phyloP scores from a whole-genome alignment of 2,329 filamentous ascomycete genomes.

The Lachnellula arida region DNA sequence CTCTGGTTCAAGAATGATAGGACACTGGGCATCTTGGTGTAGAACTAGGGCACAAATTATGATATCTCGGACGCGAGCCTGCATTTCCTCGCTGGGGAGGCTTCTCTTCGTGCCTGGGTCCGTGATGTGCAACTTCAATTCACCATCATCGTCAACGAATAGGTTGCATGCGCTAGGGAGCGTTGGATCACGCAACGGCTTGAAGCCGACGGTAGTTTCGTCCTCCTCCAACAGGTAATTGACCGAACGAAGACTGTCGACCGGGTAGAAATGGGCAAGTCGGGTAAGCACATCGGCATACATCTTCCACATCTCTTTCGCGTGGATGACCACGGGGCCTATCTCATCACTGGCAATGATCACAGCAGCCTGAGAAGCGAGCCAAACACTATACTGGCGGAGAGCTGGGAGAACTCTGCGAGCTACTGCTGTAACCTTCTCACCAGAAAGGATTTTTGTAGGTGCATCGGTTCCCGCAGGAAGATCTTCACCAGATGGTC shows the following conservation, averaged over 20 bases:
- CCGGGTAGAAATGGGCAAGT: constrained; percentile 54
- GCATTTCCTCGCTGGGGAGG: constrained; percentile 59
- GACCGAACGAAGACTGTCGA: constrained; percentile 49
- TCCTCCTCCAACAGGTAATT: constrained; percentile 66
- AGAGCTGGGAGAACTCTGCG: constrained; percentile 58
- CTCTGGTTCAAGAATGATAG: constrained; percentile 37
- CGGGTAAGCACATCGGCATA: constrained; percentile 60
- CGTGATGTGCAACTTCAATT: constrained; percentile 42
- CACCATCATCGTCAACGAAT: constrained; percentile 34
- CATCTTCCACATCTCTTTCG: constrained; percentile 59
- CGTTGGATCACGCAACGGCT: constrained; percentile 48
- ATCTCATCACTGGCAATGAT: constrained; percentile 51
- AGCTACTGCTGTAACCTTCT: constrained; percentile 53
- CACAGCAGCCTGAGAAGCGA: constrained; percentile 50
- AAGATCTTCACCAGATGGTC: constrained; percentile 34
- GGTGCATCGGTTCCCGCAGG: constrained; percentile 38
- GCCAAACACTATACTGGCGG: constrained; percentile 65
- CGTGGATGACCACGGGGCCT: constrained; percentile 49
- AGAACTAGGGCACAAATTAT: constrained; percentile 56
- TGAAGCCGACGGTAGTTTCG: constrained; percentile 60
- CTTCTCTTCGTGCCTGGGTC: constrained; percentile 47
- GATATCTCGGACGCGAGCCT: constrained; percentile 60
- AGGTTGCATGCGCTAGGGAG: constrained; percentile 49
- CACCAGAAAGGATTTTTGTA: constrained; percentile 34
- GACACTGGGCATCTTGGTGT: constrained; percentile 41